Percentiles rank a stretch among this genome's conserved stretches.
Conservation (phyloP, 805 yeast species). For the Grigorovia humatica region DNA sequence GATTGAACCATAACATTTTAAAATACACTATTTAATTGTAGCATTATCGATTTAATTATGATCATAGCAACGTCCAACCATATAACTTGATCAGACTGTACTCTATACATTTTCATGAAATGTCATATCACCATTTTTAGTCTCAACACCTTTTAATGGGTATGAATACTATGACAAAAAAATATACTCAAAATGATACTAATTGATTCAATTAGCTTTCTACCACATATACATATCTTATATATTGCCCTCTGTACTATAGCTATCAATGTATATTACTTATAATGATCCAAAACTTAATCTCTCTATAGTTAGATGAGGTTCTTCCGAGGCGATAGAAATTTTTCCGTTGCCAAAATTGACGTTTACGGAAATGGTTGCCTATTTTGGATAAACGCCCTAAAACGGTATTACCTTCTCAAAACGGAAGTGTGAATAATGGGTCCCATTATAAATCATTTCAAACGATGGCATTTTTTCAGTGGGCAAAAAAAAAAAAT, state of each 20-base stretch:
- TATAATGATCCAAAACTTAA: background rate
- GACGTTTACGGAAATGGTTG: background rate
- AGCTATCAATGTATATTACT: background rate
- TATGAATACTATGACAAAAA: background rate
- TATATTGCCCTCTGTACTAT: background rate
- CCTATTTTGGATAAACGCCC: background rate
- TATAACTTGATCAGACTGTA: too few species aligned
- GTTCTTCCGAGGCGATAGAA: too few species aligned
- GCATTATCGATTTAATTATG: too few species aligned
- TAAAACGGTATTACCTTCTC: background rate
- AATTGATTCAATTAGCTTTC: background rate
- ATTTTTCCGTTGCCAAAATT: too few species aligned
- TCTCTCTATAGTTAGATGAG: too few species aligned
- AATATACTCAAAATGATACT: too few species aligned
- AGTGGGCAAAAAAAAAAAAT: background rate
- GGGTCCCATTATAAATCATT: background rate
- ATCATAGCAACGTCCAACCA: too few species aligned
- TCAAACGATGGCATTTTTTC: background rate
- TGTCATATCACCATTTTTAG: too few species aligned
- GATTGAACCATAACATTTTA: constrained; percentile 2
- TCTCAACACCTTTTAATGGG: too few species aligned
- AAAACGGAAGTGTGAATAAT: background rate
- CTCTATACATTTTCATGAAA: too few species aligned
- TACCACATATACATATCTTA: too few species aligned
- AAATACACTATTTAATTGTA: too few species aligned